Evolutionary conservation across 116 monocot genomes (phyloP), one percentile per base, ranked within the genome.

Genomic region (Posidonia oceanica): DNA sequence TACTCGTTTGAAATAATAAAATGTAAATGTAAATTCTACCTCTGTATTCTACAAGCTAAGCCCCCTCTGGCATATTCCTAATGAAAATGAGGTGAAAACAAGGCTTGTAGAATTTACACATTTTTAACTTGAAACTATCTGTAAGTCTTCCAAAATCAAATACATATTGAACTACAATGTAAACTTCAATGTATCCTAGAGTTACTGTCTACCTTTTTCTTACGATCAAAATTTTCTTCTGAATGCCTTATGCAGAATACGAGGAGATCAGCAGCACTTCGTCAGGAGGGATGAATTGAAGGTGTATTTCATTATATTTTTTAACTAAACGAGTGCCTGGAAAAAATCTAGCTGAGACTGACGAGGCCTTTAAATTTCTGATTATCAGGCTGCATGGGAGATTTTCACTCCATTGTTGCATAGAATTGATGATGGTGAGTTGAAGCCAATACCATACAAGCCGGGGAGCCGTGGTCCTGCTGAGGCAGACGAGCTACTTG

Each of bases 211-310:
- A 48, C 48, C 48, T 1, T 6, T 48, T 48, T 48, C 7, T 12
- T 48, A 48, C 48, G 48, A 48, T 7, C 48, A 48, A 48, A 48
- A 12, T 48, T 48, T 48, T 48, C 48, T 7, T 5, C 7, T 48
- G 48, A 12, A 10, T 12, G 12, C 7, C 11, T 48, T 55, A 41
- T 73, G 75, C 83, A 96, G 95, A 59, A 88, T 96, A 63, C 75
- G 95, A 57, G 91, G 91, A 44, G 95, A 96, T 62, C 95, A 95
- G 68, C 95, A 95, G 75, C 95, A 95, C 72, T 95, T 95, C 52
- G 95, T 95, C 39, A 80, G 95, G 67, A 77, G 95, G 72, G 95
- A 96, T 75, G 95, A 96, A 74, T 70, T 96, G 13, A 88, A 64
- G 91, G 95, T 95, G 77, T 51, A 18, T 58, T 29, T 4, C 16